Base-by-base conservation (phyloP, 495 filamentous ascomycete genomes). In the Podospora australis region DNA sequence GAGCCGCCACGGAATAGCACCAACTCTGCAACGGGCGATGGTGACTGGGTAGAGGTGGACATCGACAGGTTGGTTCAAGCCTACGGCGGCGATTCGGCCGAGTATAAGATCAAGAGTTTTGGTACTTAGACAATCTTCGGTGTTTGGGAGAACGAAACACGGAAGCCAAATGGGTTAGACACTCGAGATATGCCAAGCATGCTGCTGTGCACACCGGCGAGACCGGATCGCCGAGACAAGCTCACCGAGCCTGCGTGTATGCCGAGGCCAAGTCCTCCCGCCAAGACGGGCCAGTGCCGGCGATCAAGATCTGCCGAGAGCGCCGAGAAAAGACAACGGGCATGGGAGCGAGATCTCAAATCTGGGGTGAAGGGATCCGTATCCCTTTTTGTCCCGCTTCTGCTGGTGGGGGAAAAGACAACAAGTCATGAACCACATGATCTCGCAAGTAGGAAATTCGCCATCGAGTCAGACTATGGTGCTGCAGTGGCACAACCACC, bases 241-340 rank as follows among this genome's bases (percentile, higher is more conserved):
- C n/a, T n/a, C n/a, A n/a, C n/a, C n/a, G n/a, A n/a, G n/a, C n/a
- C n/a, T n/a, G n/a, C n/a, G n/a, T n/a, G n/a, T n/a, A n/a, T n/a
- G n/a, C n/a, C n/a, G n/a, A n/a, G n/a, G n/a, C n/a, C n/a, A n/a
- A n/a, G n/a, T 43, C 21, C 20, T 47, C 10, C 7, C 39, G 50
- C 50, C 50, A 53, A 53, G 50, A 43, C 50, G 50, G 50, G 50
- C 46, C 26, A 45, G 46, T 52, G 44, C 49, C 23, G 49, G n/a
- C 23, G 43, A 48, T 53, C 50, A 36, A 38, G 49, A 52, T 52
- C 49, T 52, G 28, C 49, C 38, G 49, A 46, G 49, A 39, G 29
- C 25, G 41, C 20, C 35, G 42, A 28, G 40, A 43, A 16, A 43
- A 28, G 24, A 9, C 8, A 28, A 16, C 22, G 21, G 13, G 28